These are phyloP conservation scores for Plasmopara viticola DNA, from an alignment of 352 stramenopile species.

Conservation along the genomic window DNA sequence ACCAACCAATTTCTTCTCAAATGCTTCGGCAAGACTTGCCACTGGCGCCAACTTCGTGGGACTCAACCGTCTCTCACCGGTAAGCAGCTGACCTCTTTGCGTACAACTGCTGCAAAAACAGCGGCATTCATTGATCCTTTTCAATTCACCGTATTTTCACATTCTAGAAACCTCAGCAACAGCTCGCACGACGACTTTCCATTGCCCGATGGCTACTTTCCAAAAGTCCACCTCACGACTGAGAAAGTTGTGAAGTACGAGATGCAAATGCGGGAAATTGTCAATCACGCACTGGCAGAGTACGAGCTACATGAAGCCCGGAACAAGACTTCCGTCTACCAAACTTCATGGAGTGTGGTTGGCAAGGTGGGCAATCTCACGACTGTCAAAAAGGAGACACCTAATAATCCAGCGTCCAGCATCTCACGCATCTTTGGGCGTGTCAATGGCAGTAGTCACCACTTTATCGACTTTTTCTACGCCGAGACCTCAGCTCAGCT, in stretches of 20 bases:
- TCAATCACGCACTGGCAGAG: not conserved
- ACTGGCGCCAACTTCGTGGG: no score
- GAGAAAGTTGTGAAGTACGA: not conserved
- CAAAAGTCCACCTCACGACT: not conserved
- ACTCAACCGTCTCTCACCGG: no score
- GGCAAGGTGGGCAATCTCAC: conserved; percentile 34
- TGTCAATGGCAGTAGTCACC: conserved; percentile 51
- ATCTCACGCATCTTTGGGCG: conserved; percentile 54
- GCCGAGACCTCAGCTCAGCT: conserved; percentile 55
- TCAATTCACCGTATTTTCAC: no score
- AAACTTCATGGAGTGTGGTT: conserved; percentile 24
- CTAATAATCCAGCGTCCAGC: conserved; percentile 7
- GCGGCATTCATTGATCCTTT: no score
- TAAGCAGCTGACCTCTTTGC: no score
- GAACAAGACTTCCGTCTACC: no score
- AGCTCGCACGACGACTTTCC: conserved; percentile 6
- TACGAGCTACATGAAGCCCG: conserved; percentile 15
- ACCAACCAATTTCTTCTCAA: no score
- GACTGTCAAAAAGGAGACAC: conserved; percentile 31
- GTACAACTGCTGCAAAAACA: no score
- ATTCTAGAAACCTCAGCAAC: no score
- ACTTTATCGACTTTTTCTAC: conserved; percentile 74
- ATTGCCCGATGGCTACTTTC: conserved; percentile 5
- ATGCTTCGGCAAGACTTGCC: no score
- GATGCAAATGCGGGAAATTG: not conserved